Conservation (phyloP, 1,284 basidiomycete genomes). For the Trametes versicolor region DNA sequence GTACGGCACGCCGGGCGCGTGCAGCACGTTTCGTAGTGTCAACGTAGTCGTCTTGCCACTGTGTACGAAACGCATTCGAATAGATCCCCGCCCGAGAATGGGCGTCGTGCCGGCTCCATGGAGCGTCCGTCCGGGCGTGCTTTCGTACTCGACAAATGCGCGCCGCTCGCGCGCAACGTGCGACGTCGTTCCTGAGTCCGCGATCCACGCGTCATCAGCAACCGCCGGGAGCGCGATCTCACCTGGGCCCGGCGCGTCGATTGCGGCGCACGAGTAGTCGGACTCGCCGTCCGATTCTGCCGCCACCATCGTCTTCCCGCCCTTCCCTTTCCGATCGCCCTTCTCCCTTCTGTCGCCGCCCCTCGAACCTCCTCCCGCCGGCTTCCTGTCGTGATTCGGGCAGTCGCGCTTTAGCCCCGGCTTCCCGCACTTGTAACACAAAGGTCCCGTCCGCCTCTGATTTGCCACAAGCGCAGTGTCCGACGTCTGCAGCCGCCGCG, state of each 20-base stretch:
- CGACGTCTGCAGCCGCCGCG: conserved; percentile 10
- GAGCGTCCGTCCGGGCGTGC: conserved; percentile 24
- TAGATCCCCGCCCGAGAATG: conserved; percentile 32
- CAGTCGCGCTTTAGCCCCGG: conserved; percentile 22
- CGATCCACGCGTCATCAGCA: conserved; percentile 29
- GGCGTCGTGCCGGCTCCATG: conserved; percentile 32
- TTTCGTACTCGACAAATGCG: conserved; percentile 26
- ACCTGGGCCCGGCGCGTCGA: background rate
- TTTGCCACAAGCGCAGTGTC: too few relatives aligned
- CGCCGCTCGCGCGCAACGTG: conserved; percentile 30
- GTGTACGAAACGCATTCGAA: conserved; percentile 27
- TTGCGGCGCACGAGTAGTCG: conserved; percentile 4
- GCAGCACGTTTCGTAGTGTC: conserved; percentile 42
- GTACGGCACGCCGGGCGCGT: conserved; percentile 45
- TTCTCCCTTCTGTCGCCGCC: conserved; percentile 7
- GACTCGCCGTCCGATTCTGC: conserved; percentile 10
- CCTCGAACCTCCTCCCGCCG: conserved; percentile 7
- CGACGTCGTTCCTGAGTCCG: conserved; percentile 25
- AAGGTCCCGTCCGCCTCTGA: conserved; percentile 10
- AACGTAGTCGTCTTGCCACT: conserved; percentile 20
- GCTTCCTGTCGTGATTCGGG: conserved; percentile 24
- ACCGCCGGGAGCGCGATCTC: conserved; percentile 15
- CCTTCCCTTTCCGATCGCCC: background rate
- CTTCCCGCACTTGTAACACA: conserved; percentile 26
- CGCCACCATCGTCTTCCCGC: conserved; percentile 19